Conservation (phyloP, 805 yeast species). For the Kodamaea hsintzibuensis region DNA sequence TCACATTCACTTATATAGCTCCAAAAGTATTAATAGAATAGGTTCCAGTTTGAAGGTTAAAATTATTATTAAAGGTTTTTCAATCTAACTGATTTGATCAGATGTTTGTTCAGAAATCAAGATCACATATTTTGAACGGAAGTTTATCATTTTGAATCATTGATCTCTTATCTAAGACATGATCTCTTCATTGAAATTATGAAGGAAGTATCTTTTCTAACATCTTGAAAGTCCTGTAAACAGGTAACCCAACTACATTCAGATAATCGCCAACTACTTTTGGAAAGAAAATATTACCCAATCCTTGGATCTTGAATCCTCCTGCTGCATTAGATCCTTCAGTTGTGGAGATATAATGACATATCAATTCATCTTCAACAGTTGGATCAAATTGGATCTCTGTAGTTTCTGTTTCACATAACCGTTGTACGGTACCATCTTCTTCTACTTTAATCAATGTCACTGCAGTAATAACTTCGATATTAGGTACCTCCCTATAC, state of each 20-base stretch:
- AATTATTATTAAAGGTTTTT: too few relatives aligned
- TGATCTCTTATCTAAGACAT: not conserved
- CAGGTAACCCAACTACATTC: constrained; percentile 89
- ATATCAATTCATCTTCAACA: constrained; percentile 55
- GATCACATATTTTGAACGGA: too few relatives aligned
- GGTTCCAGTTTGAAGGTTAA: too few relatives aligned
- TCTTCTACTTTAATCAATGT: constrained; percentile 21
- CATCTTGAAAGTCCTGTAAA: constrained; percentile 51
- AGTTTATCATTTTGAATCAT: too few relatives aligned
- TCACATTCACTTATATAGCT: not conserved
- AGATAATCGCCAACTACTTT: constrained; percentile 75
- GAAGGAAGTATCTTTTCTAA: constrained; percentile 24
- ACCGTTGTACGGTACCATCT: constrained; percentile 6
- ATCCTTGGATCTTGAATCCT: constrained; percentile 83
- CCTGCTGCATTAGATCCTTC: constrained; percentile 90
- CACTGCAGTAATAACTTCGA: constrained; percentile 38
- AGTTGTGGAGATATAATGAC: constrained; percentile 61
- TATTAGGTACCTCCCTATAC: constrained; percentile 20
- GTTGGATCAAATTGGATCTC: constrained; percentile 49
- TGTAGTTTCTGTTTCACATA: constrained; percentile 30
- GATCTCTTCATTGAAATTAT: too few relatives aligned
- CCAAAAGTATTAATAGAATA: too few relatives aligned
- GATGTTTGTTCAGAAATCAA: too few relatives aligned
- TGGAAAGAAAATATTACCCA: constrained; percentile 64
- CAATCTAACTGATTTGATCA: too few relatives aligned